Percentiles rank a stretch among this genome's conserved stretches.
Evolutionary conservation across 2,329 filamentous ascomycete genomes (phyloP).

Genomic region (Phoma herbarum): DNA sequence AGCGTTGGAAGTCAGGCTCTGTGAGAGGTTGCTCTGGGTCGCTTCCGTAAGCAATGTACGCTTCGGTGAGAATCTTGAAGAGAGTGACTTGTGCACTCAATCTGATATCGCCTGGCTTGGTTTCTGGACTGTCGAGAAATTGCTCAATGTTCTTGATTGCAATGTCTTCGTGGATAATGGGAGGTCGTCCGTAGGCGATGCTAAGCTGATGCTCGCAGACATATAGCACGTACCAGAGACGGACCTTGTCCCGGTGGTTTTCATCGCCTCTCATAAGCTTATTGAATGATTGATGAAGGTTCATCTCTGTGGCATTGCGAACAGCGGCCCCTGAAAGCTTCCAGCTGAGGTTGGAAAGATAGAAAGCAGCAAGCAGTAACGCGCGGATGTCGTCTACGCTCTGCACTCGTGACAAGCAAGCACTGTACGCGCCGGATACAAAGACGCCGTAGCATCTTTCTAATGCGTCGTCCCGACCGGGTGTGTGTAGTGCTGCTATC

Average conservation of each 20-base stretch:
- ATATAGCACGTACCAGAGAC: slow-evolving; percentile 53
- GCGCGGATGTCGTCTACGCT: slow-evolving; percentile 53
- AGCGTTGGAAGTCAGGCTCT: slow-evolving; percentile 50
- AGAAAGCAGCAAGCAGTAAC: slow-evolving; percentile 53
- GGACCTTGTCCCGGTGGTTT: slow-evolving; percentile 48
- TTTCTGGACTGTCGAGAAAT: slow-evolving; percentile 41
- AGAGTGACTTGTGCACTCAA: slow-evolving; percentile 44
- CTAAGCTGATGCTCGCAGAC: slow-evolving; percentile 54
- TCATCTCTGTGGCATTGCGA: slow-evolving; percentile 53
- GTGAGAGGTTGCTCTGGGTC: slow-evolving; percentile 49
- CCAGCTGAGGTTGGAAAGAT: slow-evolving; percentile 53
- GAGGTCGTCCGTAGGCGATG: slow-evolving; percentile 54
- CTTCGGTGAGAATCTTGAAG: slow-evolving; percentile 47
- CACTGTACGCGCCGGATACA: slow-evolving; percentile 44
- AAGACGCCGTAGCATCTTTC: slow-evolving; percentile 47
- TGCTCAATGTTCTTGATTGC: slow-evolving; percentile 50
- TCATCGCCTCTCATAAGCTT: slow-evolving; percentile 47
- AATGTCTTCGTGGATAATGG: slow-evolving; percentile 51
- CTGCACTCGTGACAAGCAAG: slow-evolving; percentile 48
- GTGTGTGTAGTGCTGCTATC: slow-evolving; percentile 43
- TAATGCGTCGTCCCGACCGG: slow-evolving; percentile 38
- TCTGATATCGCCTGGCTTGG: slow-evolving; percentile 43
- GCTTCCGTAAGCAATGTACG: slow-evolving; percentile 46
- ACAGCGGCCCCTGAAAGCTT: slow-evolving; percentile 53
- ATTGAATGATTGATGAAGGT: slow-evolving; percentile 51